These are phyloP conservation scores for Ensete ventricosum DNA, from an alignment of 176 grass and related monocot species.

Conservation along the genomic window DNA sequence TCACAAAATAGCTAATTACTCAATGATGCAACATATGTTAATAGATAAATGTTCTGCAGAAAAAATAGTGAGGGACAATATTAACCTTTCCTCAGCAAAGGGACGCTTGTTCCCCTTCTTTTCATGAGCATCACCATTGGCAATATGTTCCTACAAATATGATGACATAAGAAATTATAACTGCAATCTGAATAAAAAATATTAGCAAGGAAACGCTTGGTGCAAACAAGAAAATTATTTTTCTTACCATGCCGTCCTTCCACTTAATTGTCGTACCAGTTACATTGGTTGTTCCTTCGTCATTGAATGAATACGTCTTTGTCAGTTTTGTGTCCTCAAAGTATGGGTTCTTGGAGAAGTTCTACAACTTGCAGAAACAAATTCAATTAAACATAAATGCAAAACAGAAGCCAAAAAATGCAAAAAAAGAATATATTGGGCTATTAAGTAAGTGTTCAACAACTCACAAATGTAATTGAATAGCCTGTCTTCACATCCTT, in stretches of 20 bases:
- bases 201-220: not conserved
- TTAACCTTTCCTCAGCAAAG: conserved; percentile 70
- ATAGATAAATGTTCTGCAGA: not conserved
- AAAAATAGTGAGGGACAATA: conserved; percentile 7
- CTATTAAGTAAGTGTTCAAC: not conserved
- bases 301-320: conserved; percentile 71
- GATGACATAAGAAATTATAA: conserved; percentile 25
- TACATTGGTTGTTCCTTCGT: conserved; percentile 71
- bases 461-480: conserved; percentile 62
- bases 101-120: conserved; percentile 71
- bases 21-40: not conserved
- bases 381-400: not conserved
- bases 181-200: conserved; percentile 9
- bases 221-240: not conserved
- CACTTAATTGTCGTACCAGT: conserved; percentile 70
- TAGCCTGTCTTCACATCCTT: conserved; percentile 80
- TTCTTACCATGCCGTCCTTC: conserved; percentile 84
- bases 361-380: conserved; percentile 39
- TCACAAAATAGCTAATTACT: not conserved
- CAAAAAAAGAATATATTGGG: not conserved
- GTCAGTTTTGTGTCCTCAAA: conserved; percentile 68
- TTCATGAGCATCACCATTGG: conserved; percentile 45
- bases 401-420: not conserved
- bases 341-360: conserved; percentile 71
- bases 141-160: conserved; percentile 42